Evolutionary conservation across 2,329 filamentous ascomycete species (phyloP), one percentile per base, ranked within the genome.

Genomic region (Akanthomyces dipterigenus): DNA sequence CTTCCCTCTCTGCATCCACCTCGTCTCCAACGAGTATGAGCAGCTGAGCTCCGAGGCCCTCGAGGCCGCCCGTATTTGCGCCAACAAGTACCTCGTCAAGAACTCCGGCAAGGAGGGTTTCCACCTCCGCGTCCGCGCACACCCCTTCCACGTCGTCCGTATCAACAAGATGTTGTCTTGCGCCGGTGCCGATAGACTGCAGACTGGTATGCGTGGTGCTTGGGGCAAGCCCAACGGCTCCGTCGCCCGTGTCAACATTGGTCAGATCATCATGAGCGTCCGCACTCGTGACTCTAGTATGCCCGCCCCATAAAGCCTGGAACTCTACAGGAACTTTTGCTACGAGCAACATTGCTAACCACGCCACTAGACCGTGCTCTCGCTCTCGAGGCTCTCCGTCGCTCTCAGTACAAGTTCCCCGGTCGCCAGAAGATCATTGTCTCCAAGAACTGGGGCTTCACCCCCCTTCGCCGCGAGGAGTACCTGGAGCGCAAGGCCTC

Each of bases 151-250:
- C 87, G 95, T 99, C 82, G 90, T 99, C 86, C 95, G 95, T 83
- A 99, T 99, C 93, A 99, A 99, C 92, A 99, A 99, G 90, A 99
- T 99, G 95, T 93, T 99, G 91, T 98, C 95, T 78, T 99, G 95
- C 82, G 95, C 95, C 76, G 95, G 95, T 87, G 95, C 95, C 88
- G 95, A 99, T 98, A 92, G 95, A 89, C 86, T 99, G 81, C 95
- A 99, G 84, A 99, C 95, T 73, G 95, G 95, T 86, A 99, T 99
- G 95, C 93, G 95, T 89, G 95, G 95, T 88, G 95, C 95, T 73
- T 99, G 92, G 88, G 95, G 95, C 78, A 99, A 99, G 89, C 95
- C 95, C 80, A 96, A 98, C 87, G 95, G 95, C 78, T 89, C 87
- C 75, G 95, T 99, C 76, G 95, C 95, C 79, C 95, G 95, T 90